phyloP scores from a whole-genome alignment of 257 asterid species.

The Gentiana dahurica region DNA sequence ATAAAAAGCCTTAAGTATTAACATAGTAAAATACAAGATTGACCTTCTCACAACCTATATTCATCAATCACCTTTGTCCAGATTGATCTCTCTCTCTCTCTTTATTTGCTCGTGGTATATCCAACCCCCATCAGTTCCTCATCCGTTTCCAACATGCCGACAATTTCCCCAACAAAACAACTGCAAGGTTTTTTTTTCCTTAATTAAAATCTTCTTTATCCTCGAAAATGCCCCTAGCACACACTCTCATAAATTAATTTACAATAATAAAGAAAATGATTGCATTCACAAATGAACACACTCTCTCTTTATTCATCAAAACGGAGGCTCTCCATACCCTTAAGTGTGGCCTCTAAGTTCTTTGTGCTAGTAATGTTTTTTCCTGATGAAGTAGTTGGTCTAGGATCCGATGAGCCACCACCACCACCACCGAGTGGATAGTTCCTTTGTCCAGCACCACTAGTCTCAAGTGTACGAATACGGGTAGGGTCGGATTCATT shows the following conservation, averaged over 20 bases:
- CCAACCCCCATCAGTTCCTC: too few species aligned
- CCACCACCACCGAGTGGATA: constrained; percentile 41
- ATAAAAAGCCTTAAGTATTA: too few species aligned
- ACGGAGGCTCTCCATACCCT: constrained; percentile 58
- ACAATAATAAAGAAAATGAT: constrained; percentile 3
- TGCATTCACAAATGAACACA: constrained; percentile 2
- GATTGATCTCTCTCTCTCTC: too few species aligned
- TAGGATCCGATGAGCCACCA: constrained; percentile 58
- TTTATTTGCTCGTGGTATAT: too few species aligned
- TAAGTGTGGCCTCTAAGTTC: constrained; percentile 55
- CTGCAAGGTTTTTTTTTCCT: constrained; percentile 1
- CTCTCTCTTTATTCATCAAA: constrained; percentile 55
- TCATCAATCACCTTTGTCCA: too few species aligned
- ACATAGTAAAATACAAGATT: too few species aligned
- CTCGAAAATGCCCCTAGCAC: constrained; percentile 1
- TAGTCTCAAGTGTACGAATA: constrained; percentile 60
- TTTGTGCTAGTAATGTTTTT: constrained; percentile 35
- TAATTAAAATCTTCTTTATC: not conserved
- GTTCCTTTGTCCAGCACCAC: constrained; percentile 61
- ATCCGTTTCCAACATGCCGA: too few species aligned
- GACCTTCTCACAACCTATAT: too few species aligned
- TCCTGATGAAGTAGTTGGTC: constrained; percentile 42
- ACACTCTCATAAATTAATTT: constrained; percentile 11
- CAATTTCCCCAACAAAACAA: constrained; percentile 2
- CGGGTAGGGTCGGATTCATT: constrained; percentile 65